Base-by-base conservation (phyloP, 257 asterid species). In the Ballota nigra region DNA sequence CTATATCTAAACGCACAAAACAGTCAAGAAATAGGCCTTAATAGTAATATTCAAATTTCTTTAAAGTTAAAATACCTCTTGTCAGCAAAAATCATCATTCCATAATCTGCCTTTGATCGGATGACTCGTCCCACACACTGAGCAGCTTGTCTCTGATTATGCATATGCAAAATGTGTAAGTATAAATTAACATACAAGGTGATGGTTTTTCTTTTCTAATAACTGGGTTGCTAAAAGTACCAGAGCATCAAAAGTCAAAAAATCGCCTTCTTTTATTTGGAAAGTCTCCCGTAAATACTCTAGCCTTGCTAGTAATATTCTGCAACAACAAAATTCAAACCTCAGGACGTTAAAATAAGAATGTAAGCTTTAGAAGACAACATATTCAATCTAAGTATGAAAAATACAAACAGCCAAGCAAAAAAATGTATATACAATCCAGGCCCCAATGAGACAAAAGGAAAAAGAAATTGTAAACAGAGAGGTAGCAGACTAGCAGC, bases 51-150 rank as follows among this genome's bases (percentile, higher is more conserved):
- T 2, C 3, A 58, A 26, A 26, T 71, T 38, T 38, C 8, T 66
- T 26, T 6, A 6, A 12, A 13, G 45, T 64, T 20, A 43, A 58
- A 47, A 63, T 72, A 72, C 98, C 99, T 94, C 82, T 94, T 91
- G 86, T 91, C 99, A 41, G 97, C 99, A 82, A 94, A 94, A 58
- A 94, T 91, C 99, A 94, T 94, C 99, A 94, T 94, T 76, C 99
- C 99, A 75, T 94, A 94, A 85, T 94, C 99, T 69, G 99, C 97
- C 82, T 94, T 94, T 8, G 99, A 94, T 73, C 99, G 90, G 73
- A 94, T 94, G 75, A 94, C 96, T 78, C 99, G 96, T 34, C 99
- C 99, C 41, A 94, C 99, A 63, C 99, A 94, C 79, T 95, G 97
- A 66, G 99, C 98, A 83, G 98, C 97, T 91, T 91, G 99, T 70